phyloP scores from a whole-genome alignment of 495 filamentous ascomycete species.

The Tuber aestivum region DNA sequence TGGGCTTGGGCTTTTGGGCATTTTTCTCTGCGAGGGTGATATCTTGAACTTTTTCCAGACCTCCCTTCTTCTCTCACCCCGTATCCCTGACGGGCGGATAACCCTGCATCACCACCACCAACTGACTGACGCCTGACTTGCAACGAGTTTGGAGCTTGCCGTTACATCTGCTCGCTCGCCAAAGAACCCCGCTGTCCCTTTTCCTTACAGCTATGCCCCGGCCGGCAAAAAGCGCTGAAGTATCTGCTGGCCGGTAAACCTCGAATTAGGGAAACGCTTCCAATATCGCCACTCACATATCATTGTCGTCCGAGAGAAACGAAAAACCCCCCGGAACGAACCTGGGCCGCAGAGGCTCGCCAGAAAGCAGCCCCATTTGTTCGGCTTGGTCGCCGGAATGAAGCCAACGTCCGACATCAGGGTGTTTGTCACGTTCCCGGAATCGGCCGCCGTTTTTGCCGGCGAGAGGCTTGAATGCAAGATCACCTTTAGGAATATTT shows the following conservation, averaged over 20 bases:
- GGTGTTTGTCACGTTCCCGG: constrained; percentile 81
- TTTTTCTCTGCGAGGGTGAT: neutral
- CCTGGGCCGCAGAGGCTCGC: neutral
- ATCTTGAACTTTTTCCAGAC: neutral
- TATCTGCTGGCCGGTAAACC: constrained; percentile 34
- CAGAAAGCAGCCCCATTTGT: constrained; percentile 4
- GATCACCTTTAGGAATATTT: constrained; percentile 91
- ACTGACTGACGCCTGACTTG: neutral
- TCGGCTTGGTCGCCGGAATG: neutral
- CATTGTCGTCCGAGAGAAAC: neutral
- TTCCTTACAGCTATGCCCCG: constrained; percentile 24
- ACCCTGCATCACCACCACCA: neutral
- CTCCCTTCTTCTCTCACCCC: neutral
- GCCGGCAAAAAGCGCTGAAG: constrained; percentile 29
- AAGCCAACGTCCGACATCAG: constrained; percentile 57
- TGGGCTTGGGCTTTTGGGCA: neutral
- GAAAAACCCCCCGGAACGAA: neutral
- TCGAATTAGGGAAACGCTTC: neutral
- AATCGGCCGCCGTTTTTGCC: constrained; percentile 82
- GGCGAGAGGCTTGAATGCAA: constrained; percentile 90
- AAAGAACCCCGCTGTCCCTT: neutral
- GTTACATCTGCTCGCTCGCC: neutral
- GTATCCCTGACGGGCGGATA: constrained; percentile 1
- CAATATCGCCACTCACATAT: neutral
- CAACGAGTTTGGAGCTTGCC: neutral